Conservation (phyloP, 75 land plant genomes). For the Cunninghamia lanceolata region DNA sequence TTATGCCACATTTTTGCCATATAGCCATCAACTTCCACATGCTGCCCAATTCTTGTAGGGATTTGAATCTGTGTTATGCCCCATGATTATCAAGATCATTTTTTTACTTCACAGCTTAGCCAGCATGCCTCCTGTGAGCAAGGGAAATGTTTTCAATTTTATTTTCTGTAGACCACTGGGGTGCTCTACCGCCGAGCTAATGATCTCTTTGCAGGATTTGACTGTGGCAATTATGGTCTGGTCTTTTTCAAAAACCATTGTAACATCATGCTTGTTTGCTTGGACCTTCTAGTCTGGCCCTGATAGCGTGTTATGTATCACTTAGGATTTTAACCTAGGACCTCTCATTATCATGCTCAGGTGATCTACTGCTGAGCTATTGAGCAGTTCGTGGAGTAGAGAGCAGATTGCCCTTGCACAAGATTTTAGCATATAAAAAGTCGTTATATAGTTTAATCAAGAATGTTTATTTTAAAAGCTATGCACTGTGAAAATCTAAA, state of each 20-base stretch:
- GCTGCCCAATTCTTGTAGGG: background rate
- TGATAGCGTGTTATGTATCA: too few species aligned
- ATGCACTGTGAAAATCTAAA: background rate
- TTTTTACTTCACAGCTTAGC: background rate
- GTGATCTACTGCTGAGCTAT: background rate
- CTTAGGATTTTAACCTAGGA: background rate
- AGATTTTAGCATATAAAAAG: background rate
- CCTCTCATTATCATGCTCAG: background rate
- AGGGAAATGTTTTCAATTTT: too few species aligned
- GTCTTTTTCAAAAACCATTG: too few species aligned
- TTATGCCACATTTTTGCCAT: background rate
- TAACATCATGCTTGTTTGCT: too few species aligned
- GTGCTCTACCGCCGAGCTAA: too few species aligned
- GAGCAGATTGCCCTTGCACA: background rate
- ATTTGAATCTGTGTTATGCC: background rate
- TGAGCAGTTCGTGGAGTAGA: background rate
- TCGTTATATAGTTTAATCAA: background rate
- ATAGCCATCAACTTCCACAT: background rate
- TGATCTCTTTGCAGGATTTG: too few species aligned
- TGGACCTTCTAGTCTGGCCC: too few species aligned
- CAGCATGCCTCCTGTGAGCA: background rate
- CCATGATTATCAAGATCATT: background rate
- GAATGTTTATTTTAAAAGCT: background rate
- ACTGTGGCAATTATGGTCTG: too few species aligned
- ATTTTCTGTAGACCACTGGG: too few species aligned